Base-by-base conservation (phyloP, 768 basidiomycete species). In the Fomitopsis serialis region DNA sequence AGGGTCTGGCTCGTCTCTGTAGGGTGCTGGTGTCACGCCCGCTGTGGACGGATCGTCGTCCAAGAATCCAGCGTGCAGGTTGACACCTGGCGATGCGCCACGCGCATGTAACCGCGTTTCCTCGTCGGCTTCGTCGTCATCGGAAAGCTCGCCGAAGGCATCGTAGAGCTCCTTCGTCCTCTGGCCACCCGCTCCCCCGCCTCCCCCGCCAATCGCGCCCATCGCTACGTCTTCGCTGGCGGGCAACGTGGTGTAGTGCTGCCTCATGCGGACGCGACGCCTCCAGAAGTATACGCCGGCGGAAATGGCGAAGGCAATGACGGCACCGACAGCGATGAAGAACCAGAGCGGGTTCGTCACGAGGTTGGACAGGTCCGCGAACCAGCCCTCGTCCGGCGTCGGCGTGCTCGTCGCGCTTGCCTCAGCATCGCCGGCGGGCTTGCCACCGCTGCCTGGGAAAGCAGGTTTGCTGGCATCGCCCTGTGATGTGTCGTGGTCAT, bases 131-230 rank as follows among this genome's bases (percentile, higher is more conserved):
- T 88, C 85, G 54, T 88, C 85, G 43, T 91, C 88, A 55, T 92
- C 93, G 27, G 86, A 88, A 24, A 85, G 78, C 63, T 93, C 92
- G 34, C 92, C 93, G 70, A 98, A 98, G 17, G 96, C 95, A 69
- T 98, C 94, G 63, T 98, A 98, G 56, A 99, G 66, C 70, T 98
- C 96, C 71, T 88, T 88, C 47, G 93, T 89, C 47, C 85, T 77
- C 35, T 77, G 72, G 22, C 76, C 61, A 2, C 57, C 52, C 15
- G 62, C 58, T 32, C 66, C 60, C 12, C 69, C 58, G 25, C 73
- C 68, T 3, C 72, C 63, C 22, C 75, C 68, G 19, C 79, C 74
- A 27, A 97, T 68, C 3, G 85, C 66, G 47, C 78, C 81, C 92
- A 98, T 92, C 8, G 84, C 82, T 50, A 95, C 68, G 47, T 87